Conservation (phyloP, 306 rosid species). For the Parietaria judaica region DNA sequence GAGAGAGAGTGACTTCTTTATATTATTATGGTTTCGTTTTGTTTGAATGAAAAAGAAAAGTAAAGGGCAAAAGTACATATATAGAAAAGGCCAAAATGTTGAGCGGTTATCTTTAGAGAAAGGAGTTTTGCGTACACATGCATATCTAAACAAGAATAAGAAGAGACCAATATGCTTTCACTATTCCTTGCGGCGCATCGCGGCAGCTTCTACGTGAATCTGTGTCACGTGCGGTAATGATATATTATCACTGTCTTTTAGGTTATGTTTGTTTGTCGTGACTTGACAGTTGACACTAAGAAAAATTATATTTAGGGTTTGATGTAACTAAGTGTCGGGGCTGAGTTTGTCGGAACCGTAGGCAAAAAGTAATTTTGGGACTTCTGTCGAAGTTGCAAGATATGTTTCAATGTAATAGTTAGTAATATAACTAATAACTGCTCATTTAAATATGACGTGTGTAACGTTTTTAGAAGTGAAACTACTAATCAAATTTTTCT, state of each 20-base stretch:
- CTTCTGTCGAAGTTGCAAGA: too few species aligned
- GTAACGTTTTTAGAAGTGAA: too few species aligned
- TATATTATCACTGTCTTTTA: not conserved
- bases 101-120: conserved; percentile 22
- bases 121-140: conserved; percentile 13
- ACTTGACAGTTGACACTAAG: too few species aligned
- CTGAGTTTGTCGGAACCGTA: too few species aligned
- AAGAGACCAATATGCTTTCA: conserved; percentile 36
- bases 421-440: too few species aligned
- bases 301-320: too few species aligned
- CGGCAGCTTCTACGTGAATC: conserved; percentile 8
- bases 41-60: conserved; percentile 18
- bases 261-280: too few species aligned
- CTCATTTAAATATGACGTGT: too few species aligned
- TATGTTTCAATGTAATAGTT: too few species aligned
- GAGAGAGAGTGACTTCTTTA: not conserved
- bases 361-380: not conserved
- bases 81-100: conserved; percentile 3
- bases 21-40: conserved; percentile 3
- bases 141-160: not conserved
- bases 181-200: conserved; percentile 18
- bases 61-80: conserved; percentile 34
- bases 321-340: too few species aligned
- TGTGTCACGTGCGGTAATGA: not conserved
- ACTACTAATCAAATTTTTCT: too few species aligned